These are phyloP conservation scores for Zea luxurians DNA, from an alignment of 176 grass and related monocot species.

Conservation along the genomic window DNA sequence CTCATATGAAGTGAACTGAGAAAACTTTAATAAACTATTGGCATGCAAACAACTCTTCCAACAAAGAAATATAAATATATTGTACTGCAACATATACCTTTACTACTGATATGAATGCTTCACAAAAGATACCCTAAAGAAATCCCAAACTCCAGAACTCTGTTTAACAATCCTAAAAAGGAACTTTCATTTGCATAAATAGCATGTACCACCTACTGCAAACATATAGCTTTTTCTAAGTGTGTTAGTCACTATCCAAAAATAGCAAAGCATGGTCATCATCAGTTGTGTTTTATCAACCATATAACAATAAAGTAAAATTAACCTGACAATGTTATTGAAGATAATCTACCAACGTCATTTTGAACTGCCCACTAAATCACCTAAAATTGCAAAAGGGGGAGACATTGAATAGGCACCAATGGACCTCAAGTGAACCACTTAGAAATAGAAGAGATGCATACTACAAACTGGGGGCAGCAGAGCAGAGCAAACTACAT, in stretches of 20 bases:
- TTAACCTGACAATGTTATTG: not conserved
- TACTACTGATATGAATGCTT: not conserved
- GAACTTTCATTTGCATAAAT: not conserved
- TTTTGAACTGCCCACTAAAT: not conserved
- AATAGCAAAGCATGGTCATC: not conserved
- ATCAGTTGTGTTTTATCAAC: not conserved
- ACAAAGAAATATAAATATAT: constrained; percentile 11
- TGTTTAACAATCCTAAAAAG: constrained; percentile 1
- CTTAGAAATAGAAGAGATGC: not conserved
- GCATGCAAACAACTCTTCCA: not conserved
- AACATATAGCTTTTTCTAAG: not conserved
- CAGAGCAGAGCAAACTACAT: not conserved
- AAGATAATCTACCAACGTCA: not conserved
- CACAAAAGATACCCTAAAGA: not conserved
- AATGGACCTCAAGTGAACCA: not conserved
- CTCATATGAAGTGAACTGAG: not conserved
- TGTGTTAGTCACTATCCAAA: not conserved
- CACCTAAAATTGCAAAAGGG: not conserved
- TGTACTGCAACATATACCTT: not conserved
- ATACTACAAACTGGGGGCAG: not conserved
- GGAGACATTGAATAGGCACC: not conserved
- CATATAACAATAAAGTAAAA: not conserved
- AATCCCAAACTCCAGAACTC: not conserved
- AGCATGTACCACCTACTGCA: not conserved
- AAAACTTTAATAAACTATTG: not conserved